phyloP scores from a whole-genome alignment of 192 early-diverging fungal species.

The Polychytrium aggregatum region DNA sequence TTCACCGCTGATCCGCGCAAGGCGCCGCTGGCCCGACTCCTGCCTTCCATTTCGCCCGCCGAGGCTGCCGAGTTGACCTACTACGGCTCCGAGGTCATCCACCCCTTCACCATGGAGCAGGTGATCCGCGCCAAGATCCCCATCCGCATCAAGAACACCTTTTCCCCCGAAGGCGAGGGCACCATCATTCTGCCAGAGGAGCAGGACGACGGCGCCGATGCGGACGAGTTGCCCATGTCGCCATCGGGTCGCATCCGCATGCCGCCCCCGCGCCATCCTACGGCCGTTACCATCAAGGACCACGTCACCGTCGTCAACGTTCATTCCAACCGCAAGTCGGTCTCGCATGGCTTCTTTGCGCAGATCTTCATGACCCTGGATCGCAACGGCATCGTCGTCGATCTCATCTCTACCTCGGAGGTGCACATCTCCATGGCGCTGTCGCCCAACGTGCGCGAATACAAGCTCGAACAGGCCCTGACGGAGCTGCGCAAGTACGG shows the following conservation, averaged over 20 bases:
- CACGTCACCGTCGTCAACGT: conserved; percentile 91
- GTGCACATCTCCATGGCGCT: conserved; percentile 74
- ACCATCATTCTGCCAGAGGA: conserved; percentile 88
- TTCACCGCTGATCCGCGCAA: conserved; percentile 99
- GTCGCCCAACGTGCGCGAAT: conserved; percentile 25
- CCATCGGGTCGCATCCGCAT: too few species aligned
- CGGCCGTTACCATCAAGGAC: conserved; percentile 99
- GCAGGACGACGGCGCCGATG: not conserved
- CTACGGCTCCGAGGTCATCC: conserved; percentile 85
- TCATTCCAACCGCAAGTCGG: conserved; percentile 91
- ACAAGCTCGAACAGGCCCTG: conserved; percentile 68
- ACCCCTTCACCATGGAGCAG: conserved; percentile 99
- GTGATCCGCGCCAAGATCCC: conserved; percentile 93
- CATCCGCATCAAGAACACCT: conserved; percentile 98
- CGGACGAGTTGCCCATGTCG: too few species aligned
- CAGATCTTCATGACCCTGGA: conserved; percentile 88
- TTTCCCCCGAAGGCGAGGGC: conserved; percentile 81
- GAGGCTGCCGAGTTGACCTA: conserved; percentile 98
- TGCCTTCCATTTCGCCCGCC: conserved; percentile 91
- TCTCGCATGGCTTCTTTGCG: conserved; percentile 95
- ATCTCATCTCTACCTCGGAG: conserved; percentile 87
- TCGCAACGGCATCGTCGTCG: conserved; percentile 76
- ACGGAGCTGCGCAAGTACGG: conserved; percentile 68
- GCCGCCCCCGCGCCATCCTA: conserved; percentile 54
- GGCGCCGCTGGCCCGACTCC: conserved; percentile 69